phyloP scores from a whole-genome alignment of 139 green algal species.

The Microglena sp. region DNA sequence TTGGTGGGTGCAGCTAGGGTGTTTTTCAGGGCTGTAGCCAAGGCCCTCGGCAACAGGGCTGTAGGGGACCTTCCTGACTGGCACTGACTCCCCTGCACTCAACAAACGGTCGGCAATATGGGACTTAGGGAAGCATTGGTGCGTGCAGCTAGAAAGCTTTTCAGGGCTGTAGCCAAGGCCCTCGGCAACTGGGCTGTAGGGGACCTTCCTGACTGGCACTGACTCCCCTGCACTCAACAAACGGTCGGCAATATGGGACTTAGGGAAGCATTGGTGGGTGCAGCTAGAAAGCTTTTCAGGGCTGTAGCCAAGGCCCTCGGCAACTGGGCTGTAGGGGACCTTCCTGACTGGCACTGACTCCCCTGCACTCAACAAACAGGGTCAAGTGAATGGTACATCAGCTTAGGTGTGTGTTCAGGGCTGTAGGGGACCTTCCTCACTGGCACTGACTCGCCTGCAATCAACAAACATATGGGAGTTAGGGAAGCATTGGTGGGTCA shows the following conservation, averaged over 20 bases:
- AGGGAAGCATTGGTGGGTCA: too few relatives aligned
- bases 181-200: constrained; percentile 41
- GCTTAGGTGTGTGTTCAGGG: too few relatives aligned
- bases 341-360: constrained; percentile 63
- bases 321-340: constrained; percentile 42
- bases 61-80: constrained; percentile 61
- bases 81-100: constrained; percentile 45
- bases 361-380: too few relatives aligned
- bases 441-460: too few relatives aligned
- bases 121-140: too few relatives aligned
- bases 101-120: not conserved
- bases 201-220: constrained; percentile 59
- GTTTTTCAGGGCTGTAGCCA: constrained; percentile 43
- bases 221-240: constrained; percentile 51
- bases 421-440: too few relatives aligned
- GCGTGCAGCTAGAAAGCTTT: constrained; percentile 41
- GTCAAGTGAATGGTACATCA: too few relatives aligned
- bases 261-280: too few relatives aligned
- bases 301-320: constrained; percentile 40
- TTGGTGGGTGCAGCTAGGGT: constrained; percentile 37
- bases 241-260: too few relatives aligned
- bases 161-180: constrained; percentile 46
- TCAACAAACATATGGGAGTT: too few relatives aligned
- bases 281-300: constrained; percentile 44
- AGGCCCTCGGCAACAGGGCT: constrained; percentile 34